phyloP scores from a whole-genome alignment of 2,329 filamentous ascomycete genomes.

The Hymenoscyphus repandus region DNA sequence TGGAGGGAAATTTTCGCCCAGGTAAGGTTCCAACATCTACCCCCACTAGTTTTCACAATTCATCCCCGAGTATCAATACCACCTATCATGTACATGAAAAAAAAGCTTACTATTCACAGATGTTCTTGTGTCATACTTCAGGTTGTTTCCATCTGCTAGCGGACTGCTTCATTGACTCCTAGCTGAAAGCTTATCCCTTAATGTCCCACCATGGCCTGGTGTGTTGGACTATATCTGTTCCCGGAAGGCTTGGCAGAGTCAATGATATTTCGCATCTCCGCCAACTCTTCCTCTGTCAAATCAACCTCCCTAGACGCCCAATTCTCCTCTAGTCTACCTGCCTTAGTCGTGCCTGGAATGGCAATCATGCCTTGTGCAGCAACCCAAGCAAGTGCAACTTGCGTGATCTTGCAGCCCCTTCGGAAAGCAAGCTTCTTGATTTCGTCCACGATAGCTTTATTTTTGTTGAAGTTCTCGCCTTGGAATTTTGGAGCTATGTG shows the following conservation, averaged over 20 bases:
- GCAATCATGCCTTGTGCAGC: slow-evolving; percentile 56
- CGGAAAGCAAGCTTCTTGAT: slow-evolving; percentile 44
- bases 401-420: slow-evolving; percentile 49
- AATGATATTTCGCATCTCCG: slow-evolving; percentile 23
- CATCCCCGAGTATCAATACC: no score
- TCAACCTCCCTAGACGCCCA: slow-evolving; percentile 29
- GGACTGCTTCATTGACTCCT: no score
- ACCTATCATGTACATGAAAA: no score
- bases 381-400: slow-evolving; percentile 61
- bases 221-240: neutral
- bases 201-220: neutral
- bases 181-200: neutral
- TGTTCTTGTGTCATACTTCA: no score
- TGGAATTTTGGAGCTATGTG: slow-evolving; percentile 43
- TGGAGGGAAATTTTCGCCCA: no score
- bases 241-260: neutral
- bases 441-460: slow-evolving; percentile 46
- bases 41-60: no score
- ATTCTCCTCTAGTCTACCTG: slow-evolving; percentile 44
- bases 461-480: slow-evolving; percentile 50
- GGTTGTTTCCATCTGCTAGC: no score
- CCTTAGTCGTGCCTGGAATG: slow-evolving; percentile 47
- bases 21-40: no score
- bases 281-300: slow-evolving; percentile 33
- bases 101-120: no score